Conservation (phyloP, 140 eudicot genomes). For the Oenanthe javanica region DNA sequence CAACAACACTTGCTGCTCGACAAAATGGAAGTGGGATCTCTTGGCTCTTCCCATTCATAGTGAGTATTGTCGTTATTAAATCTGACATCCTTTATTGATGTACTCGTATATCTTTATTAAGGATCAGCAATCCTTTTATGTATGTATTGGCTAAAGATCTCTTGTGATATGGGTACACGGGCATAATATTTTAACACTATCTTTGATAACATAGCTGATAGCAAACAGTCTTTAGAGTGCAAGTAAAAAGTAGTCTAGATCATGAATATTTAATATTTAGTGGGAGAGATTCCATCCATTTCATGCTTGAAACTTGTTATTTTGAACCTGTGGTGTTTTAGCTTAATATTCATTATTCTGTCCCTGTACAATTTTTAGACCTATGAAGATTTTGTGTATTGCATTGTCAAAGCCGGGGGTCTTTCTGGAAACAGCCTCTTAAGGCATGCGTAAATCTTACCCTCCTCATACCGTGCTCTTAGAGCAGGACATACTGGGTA, state of each 20-base stretch:
- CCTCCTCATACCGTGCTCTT: too few species aligned
- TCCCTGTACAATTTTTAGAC: too few species aligned
- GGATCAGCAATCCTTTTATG: neutral
- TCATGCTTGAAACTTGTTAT: too few species aligned
- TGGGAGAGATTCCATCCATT: neutral
- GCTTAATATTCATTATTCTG: too few species aligned
- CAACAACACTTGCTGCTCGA: conserved; percentile 86
- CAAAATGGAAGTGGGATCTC: conserved; percentile 91
- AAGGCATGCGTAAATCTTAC: too few species aligned
- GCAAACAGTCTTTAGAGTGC: neutral
- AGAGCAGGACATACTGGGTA: too few species aligned
- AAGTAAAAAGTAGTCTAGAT: neutral
- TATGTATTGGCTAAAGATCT: neutral
- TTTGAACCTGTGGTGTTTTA: too few species aligned
- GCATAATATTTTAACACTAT: neutral
- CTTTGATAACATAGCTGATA: neutral
- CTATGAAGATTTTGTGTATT: too few species aligned
- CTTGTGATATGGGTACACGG: neutral
- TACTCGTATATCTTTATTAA: neutral
- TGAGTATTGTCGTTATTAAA: conserved; percentile 26
- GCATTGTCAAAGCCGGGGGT: too few species aligned
- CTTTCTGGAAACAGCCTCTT: too few species aligned
- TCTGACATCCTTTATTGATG: neutral
- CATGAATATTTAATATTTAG: neutral
- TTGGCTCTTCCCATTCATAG: conserved; percentile 94